Percentiles rank a stretch among this genome's conserved stretches.
phyloP scores from a whole-genome alignment of 202 grass and related monocot species.

The Schoenoplectus triqueter region DNA sequence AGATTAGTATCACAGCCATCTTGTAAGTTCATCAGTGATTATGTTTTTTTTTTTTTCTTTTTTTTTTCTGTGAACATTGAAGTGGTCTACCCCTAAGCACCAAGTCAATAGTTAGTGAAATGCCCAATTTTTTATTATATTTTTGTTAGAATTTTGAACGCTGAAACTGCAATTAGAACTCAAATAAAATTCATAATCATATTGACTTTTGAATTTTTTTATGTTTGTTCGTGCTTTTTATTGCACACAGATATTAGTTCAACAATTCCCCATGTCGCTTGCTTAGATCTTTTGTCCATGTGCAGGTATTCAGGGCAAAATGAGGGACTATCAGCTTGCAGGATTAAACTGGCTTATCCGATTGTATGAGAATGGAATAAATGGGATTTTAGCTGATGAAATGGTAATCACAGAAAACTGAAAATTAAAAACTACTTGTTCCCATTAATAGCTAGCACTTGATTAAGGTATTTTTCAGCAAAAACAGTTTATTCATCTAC shows the following conservation, averaged over 20 bases:
- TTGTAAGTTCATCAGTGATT: constrained; percentile 53
- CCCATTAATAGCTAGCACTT: background rate
- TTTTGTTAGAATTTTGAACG: background rate
- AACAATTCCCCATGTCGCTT: background rate
- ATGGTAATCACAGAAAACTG: constrained; percentile 56
- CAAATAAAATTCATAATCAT: constrained; percentile 30
- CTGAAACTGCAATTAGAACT: constrained; percentile 5
- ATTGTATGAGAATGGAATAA: constrained; percentile 77
- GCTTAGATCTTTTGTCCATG: constrained; percentile 34
- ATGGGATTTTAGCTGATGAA: constrained; percentile 83
- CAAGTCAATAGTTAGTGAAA: constrained; percentile 22
- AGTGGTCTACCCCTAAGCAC: background rate
- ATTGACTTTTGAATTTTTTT: constrained; percentile 4
- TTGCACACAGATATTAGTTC: background rate
- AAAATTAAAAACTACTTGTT: background rate
- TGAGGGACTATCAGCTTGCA: constrained; percentile 78
- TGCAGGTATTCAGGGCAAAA: constrained; percentile 78
- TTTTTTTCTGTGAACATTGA: constrained; percentile 29
- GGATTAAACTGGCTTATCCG: constrained; percentile 80
- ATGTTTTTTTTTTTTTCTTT: constrained; percentile 34
- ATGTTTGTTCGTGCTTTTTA: constrained; percentile 1
- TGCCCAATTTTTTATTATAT: background rate
- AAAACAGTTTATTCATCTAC: background rate
- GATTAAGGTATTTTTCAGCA: background rate
- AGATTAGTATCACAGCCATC: constrained; percentile 71